Conservation (phyloP, 2,329 filamentous ascomycete genomes). For the Akanthomyces muscarius region DNA sequence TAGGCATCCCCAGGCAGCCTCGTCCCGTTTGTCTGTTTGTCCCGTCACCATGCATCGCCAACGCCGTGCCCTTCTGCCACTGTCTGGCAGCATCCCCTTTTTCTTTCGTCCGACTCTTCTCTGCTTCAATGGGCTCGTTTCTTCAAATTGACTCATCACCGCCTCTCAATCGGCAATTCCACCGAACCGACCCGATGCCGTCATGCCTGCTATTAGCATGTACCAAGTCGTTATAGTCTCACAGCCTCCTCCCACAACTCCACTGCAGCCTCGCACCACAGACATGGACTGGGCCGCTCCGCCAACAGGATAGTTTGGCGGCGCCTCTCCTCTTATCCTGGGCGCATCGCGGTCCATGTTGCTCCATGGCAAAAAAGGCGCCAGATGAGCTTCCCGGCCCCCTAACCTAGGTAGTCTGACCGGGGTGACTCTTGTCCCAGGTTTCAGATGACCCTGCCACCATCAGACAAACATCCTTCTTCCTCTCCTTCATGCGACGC, state of each 20-base stretch:
- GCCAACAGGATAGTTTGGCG: neutral
- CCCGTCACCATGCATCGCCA: neutral
- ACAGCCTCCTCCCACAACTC: neutral
- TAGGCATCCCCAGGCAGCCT: constrained; percentile 4
- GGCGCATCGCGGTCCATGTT: neutral
- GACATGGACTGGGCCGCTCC: neutral
- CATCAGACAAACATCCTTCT: neutral
- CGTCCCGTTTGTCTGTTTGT: neutral
- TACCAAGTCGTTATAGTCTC: neutral
- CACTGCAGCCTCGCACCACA: no score
- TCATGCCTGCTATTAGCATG: neutral
- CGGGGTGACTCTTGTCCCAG: neutral
- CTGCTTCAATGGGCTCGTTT: neutral
- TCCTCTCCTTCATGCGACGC: neutral
- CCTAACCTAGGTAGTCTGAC: no score
- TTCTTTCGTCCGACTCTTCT: neutral
- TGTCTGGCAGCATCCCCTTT: neutral
- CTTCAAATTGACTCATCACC: constrained; percentile 4
- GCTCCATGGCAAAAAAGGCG: neutral
- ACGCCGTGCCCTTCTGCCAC: neutral
- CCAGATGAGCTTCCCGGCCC: no score
- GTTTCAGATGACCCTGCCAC: neutral
- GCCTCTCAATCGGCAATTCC: neutral
- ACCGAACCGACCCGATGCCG: neutral
- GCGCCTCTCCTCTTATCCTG: neutral